Percentiles rank a stretch among this genome's conserved stretches.
These are phyloP conservation scores for Casuarina equisetifolia DNA, from an alignment of 306 rosid genomes.

Conservation along the genomic window DNA sequence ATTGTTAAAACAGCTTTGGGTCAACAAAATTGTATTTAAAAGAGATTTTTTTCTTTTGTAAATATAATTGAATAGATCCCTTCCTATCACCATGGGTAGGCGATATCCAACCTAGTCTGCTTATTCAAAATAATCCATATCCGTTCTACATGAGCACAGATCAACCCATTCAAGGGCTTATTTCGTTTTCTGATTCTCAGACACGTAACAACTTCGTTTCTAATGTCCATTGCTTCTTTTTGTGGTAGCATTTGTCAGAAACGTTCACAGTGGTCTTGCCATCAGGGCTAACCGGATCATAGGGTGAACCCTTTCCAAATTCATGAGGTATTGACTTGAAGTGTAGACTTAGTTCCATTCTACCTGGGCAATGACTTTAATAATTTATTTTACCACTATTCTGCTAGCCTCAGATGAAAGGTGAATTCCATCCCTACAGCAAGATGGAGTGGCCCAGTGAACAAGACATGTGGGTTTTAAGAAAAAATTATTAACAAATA, in stretches of 20 bases:
- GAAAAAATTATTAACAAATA: background rate
- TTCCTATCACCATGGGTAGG: too few relatives aligned
- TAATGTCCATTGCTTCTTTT: background rate
- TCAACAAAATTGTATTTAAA: too few relatives aligned
- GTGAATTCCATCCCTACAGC: slow-evolving; percentile 75
- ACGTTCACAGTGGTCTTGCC: slow-evolving; percentile 30
- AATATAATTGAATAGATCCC: too few relatives aligned
- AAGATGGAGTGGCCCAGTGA: too few relatives aligned
- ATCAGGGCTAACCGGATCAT: slow-evolving; percentile 27
- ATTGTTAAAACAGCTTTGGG: too few relatives aligned
- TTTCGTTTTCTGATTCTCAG: too few relatives aligned
- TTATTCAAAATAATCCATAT: too few relatives aligned
- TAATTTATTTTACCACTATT: slow-evolving; percentile 61
- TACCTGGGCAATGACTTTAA: slow-evolving; percentile 51
- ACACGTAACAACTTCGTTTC: background rate
- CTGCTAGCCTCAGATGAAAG: slow-evolving; percentile 59
- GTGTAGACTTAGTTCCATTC: slow-evolving; percentile 58
- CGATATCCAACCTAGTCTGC: too few relatives aligned
- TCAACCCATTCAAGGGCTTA: too few relatives aligned
- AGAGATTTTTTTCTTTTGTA: too few relatives aligned
- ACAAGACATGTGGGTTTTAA: background rate
- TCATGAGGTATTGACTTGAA: slow-evolving; percentile 54
- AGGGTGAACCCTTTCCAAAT: slow-evolving; percentile 48
- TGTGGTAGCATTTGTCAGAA: background rate
- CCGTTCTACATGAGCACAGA: too few relatives aligned